Evolutionary conservation across 164 flowering plant species (phyloP), one percentile per base, ranked within the genome.

Genomic region (Brasenia schreberi): DNA sequence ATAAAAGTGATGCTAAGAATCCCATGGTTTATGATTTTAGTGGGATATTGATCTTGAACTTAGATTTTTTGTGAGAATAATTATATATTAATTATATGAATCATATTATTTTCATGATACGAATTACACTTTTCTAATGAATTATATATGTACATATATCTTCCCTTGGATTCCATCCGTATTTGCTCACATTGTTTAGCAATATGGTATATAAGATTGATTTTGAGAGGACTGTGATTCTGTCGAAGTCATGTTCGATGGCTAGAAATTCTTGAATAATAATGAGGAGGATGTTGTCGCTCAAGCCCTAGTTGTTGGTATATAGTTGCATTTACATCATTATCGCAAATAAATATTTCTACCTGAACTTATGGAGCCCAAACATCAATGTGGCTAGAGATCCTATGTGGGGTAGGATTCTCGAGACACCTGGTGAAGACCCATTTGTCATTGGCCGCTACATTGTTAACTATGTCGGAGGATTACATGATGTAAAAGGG

Each of bases 361-460:
- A 7, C 10, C n/a, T 42, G 5, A n/a, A 7, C 52, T 45, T 17
- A 17, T 17, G 6, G 16, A 6, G 94, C 66, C 96, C 96, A 1
- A 88, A 86, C 64, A 86, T 90, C 63, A 90, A 90, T 70, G 79
- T 90, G 5, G 80, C 85, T 49, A 69, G 92, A 3, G 94, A 90
- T 70, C 94, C 96, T 0, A 71, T 90, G n/a, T 90, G 96, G 96
- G 96, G 96, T 0, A 65, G 92, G 23, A 87, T 84, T 44, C 86
- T 81, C 53, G 96, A 90, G 71, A 90, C 94, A 18, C 92, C 96
- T 1, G 94, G 92, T 0, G 96, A 90, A 67, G 94, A 86, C 72
- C 96, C 96, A 0, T 62, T 74, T 5, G 1, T 85, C 11, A 77
- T 82, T 6, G 88, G 80, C 5, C 67, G 72, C 6, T 88, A 86